Percentiles rank a stretch among this genome's conserved stretches.
phyloP scores from a whole-genome alignment of 768 basidiomycete genomes.

The Tylopilus vinaceipallidus region DNA sequence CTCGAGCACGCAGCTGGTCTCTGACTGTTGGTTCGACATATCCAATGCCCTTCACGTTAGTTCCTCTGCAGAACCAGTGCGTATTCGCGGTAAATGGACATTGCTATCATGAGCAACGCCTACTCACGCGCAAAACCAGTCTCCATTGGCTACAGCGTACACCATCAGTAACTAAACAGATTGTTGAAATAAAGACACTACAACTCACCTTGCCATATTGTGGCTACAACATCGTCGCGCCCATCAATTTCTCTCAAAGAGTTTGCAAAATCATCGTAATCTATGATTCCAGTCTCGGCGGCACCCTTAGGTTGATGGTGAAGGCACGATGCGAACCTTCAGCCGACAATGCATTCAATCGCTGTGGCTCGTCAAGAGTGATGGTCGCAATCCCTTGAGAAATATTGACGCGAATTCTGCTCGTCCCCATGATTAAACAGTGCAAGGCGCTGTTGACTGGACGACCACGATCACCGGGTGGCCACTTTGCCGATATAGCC shows the following conservation, averaged over 20 bases:
- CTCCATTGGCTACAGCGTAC: constrained; percentile 49
- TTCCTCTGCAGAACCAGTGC: constrained; percentile 43
- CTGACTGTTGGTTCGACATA: constrained; percentile 35
- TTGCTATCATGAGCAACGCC: not conserved
- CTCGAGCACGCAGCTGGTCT: constrained; percentile 43
- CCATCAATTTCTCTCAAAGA: constrained; percentile 56
- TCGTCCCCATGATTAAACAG: constrained; percentile 31
- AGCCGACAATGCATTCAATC: constrained; percentile 57
- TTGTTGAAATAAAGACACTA: not conserved
- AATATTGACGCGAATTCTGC: constrained; percentile 46
- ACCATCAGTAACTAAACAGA: not conserved
- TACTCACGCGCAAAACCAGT: constrained; percentile 73
- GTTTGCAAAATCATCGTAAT: constrained; percentile 61
- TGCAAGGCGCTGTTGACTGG: too few species aligned
- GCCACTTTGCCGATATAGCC: constrained; percentile 8
- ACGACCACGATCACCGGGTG: not conserved
- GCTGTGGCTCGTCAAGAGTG: constrained; percentile 58
- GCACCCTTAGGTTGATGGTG: not conserved
- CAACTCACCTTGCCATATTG: constrained; percentile 61
- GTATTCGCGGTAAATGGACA: not conserved
- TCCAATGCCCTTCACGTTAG: constrained; percentile 43
- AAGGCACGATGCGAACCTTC: constrained; percentile 39
- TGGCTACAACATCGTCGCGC: constrained; percentile 59
- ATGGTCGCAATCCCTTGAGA: constrained; percentile 64
- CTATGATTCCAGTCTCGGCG: constrained; percentile 33